Evolutionary conservation across 2,329 filamentous ascomycete species (phyloP), one percentile per base, ranked within the genome.

Genomic region (Metarhizium brunneum): DNA sequence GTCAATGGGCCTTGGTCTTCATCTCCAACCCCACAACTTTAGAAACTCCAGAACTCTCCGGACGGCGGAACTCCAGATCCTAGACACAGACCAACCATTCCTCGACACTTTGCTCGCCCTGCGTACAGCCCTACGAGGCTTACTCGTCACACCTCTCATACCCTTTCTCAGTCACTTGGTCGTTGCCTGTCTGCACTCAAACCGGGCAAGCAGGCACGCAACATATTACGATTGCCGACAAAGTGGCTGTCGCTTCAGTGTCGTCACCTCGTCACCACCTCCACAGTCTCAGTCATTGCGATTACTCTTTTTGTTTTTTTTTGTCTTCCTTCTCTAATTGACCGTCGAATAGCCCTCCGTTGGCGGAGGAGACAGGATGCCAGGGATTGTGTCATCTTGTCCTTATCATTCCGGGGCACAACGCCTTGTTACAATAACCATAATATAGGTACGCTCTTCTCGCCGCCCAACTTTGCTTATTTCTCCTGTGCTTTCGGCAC

Each of bases 101-200:
- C 7, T 35, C 32, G 32, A 35, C 32, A 35, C 32, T 45, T 52
- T 8, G 11, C 14, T 47, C 14, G 45, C 13, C 36, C 25, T 47
- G 48, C 42, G 54, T 47, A 47, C 56, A 55, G 56, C 56, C 53
- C 56, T 58, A 58, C 56, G 50, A 58, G 53, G 56, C 54, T 32
- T 51, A 48, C 54, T 56, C 56, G 54, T 56, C 54, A 58, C 56
- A 48, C 47, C 25, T 54, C 42, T 49, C 25, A 43, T 25, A 5
- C 36, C 8, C 20, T 16, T 11, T 43, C 16, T 16, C 42, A 35
- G 10, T 35, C 20, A 43, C 25, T 36, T 32, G 20, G 42, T 38
- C 25, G 4, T 25, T 43, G 35, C 18, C n/a, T 11, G 4, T 25
- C 36, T n/a, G n/a, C 18, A 20, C 38, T n/a, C 48, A 38, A n/a